Evolutionary conservation across 164 flowering plant genomes (phyloP).

Genomic region (Umbellularia californica): DNA sequence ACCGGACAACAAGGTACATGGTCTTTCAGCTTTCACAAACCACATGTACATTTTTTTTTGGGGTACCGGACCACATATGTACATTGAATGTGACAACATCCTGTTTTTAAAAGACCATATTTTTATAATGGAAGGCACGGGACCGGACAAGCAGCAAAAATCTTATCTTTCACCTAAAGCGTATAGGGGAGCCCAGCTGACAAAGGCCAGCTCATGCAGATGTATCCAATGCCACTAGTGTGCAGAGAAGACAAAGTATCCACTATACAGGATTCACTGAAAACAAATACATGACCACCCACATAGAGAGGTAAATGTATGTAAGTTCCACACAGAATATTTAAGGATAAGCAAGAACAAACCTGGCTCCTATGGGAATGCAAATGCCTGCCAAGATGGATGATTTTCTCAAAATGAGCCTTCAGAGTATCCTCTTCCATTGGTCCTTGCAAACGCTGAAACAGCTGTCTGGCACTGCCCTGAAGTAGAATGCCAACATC

Average conservation of each 20-base stretch:
- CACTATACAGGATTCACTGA: background rate
- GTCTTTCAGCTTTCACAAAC: no score
- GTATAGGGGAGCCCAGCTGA: background rate
- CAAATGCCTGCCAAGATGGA: slow-evolving; percentile 49
- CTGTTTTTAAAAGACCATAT: no score
- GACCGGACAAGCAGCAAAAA: background rate
- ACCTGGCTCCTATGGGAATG: slow-evolving; percentile 53
- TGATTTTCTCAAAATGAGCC: slow-evolving; percentile 74
- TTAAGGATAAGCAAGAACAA: slow-evolving; percentile 11
- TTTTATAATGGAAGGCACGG: background rate
- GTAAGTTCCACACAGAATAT: background rate
- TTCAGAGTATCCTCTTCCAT: slow-evolving; percentile 67
- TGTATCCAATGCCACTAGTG: background rate
- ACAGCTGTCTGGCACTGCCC: slow-evolving; percentile 96
- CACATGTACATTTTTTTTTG: no score
- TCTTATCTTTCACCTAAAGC: background rate
- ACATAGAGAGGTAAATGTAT: background rate
- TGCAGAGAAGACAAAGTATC: background rate
- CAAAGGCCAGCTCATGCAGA: background rate
- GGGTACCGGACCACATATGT: no score
- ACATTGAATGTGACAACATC: no score
- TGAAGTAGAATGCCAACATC: slow-evolving; percentile 27
- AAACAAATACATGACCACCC: background rate
- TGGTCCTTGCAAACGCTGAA: slow-evolving; percentile 82
- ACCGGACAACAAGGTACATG: no score